Percentiles rank a stretch among this genome's conserved stretches.
phyloP scores from a whole-genome alignment of 768 basidiomycete genomes.

The Filobasidium floriforme region DNA sequence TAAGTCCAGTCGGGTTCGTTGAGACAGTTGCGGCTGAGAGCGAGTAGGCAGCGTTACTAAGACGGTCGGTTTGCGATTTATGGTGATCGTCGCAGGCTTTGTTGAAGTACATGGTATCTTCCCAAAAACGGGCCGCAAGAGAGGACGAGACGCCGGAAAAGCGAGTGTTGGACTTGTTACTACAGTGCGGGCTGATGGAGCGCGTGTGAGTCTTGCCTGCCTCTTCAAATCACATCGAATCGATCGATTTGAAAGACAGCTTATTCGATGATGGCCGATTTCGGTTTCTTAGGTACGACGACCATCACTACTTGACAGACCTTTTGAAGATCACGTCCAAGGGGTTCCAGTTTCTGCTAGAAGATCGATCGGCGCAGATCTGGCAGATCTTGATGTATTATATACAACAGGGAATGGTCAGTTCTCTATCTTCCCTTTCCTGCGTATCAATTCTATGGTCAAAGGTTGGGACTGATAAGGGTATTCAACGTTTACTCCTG shows the following conservation, averaged over 20 bases:
- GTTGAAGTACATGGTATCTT: conserved; percentile 96
- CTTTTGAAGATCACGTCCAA: conserved; percentile 66
- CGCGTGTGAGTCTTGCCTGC: conserved; percentile 52
- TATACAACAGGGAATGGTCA: conserved; percentile 72
- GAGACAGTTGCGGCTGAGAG: no score
- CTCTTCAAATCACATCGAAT: neutral
- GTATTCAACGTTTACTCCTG: no score
- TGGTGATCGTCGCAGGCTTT: no score
- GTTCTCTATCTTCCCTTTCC: conserved; percentile 19
- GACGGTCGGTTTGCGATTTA: no score
- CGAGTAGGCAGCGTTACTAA: no score
- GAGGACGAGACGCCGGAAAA: conserved; percentile 66
- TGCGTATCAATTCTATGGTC: no score
- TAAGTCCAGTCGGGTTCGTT: no score
- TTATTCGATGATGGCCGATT: conserved; percentile 9
- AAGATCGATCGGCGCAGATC: conserved; percentile 85
- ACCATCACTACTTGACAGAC: conserved; percentile 21
- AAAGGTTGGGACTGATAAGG: no score
- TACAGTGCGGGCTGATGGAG: conserved; percentile 79
- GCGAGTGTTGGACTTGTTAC: conserved; percentile 73
- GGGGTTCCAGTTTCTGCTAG: conserved; percentile 93
- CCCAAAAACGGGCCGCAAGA: conserved; percentile 58
- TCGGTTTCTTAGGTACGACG: conserved; percentile 3
- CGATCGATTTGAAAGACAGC: neutral
- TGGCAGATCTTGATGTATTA: conserved; percentile 93